These are phyloP conservation scores for Ulvella scutata DNA, from an alignment of 139 green algal species.

Conservation along the genomic window DNA sequence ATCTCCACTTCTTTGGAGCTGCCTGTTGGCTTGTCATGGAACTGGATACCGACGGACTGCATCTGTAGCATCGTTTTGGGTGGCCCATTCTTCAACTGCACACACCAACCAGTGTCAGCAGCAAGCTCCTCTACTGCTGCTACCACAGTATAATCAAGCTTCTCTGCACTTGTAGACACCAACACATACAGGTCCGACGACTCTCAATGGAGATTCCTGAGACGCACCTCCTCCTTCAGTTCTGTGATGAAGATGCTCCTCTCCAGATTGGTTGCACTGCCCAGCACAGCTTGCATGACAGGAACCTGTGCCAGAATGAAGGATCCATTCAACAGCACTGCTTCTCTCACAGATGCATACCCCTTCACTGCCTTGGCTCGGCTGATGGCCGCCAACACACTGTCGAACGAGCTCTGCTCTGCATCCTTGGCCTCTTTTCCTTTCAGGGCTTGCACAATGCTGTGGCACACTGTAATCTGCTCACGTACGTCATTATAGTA, in stretches of 20 bases:
- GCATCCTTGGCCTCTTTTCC: constrained; percentile 26
- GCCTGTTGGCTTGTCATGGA: background rate
- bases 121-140: constrained; percentile 2
- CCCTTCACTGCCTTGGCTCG: constrained; percentile 37
- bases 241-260: constrained; percentile 18
- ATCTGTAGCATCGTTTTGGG: constrained; percentile 9
- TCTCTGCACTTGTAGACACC: constrained; percentile 3
- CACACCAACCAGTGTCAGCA: constrained; percentile 11
- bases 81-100: constrained; percentile 16
- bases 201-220: background rate
- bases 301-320: constrained; percentile 54
- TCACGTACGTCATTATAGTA: background rate
- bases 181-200: background rate
- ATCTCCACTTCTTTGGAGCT: constrained; percentile 1
- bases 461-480: constrained; percentile 5
- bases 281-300: constrained; percentile 5
- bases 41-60: background rate
- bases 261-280: background rate
- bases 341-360: constrained; percentile 36
- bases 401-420: constrained; percentile 29
- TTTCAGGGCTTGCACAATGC: constrained; percentile 2
- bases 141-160: too few relatives aligned
- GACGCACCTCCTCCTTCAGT: constrained; percentile 7
- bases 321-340: constrained; percentile 52
- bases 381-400: constrained; percentile 45